Base-by-base conservation (phyloP, 2,329 filamentous ascomycete genomes). In the Colletotrichum costaricense region DNA sequence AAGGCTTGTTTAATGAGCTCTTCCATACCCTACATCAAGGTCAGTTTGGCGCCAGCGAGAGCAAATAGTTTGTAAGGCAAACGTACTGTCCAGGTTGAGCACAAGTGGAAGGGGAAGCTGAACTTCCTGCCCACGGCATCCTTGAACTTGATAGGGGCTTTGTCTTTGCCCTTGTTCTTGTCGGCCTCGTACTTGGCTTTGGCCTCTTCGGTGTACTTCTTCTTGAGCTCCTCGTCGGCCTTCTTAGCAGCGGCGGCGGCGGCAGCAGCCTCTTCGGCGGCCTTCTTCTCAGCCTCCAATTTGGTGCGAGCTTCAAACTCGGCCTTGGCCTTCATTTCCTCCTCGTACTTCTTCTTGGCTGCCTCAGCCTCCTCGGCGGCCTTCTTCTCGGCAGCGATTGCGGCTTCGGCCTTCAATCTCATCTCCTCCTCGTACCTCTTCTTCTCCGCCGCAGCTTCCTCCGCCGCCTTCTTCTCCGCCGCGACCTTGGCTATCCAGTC, bases 91-190 rank as follows among this genome's bases (percentile, higher is more conserved):
- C 95, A 97, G 3, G 92, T 97, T 78, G 92, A 91, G 82, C 95
- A 98, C 35, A 97, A 82, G 75, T 95, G 91, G 83, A 93, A 98
- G 1, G 95, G 95, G 79, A 98, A 98, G 83, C 91, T 97, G 81
- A 97, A 98, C 82, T 97, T 98, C 76, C 95, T 90, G 38, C 94
- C 94, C 19, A 98, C 91, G 1, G 95, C 95, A 80, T 98, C 95
- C 83, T 97, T 97, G 85, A 97, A 97, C 77, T 92, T 93, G 81
- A 98, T 94, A 2, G 94, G 94, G 56, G 91, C 87, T 81, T 94
- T 93, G 74, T 87, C 86, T 52, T 85, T 82, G 9, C 83, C 82
- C 77, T 86, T 86, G 78, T 87, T 86, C 22, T 84, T 83, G 65
- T 87, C 86, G 49, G 86, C 85, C 49, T 87, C 77, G 24, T 87